Percentiles rank a stretch among this genome's conserved stretches.
Evolutionary conservation across 805 yeast genomes (phyloP).

Genomic region (Teunomyces kruisii): DNA sequence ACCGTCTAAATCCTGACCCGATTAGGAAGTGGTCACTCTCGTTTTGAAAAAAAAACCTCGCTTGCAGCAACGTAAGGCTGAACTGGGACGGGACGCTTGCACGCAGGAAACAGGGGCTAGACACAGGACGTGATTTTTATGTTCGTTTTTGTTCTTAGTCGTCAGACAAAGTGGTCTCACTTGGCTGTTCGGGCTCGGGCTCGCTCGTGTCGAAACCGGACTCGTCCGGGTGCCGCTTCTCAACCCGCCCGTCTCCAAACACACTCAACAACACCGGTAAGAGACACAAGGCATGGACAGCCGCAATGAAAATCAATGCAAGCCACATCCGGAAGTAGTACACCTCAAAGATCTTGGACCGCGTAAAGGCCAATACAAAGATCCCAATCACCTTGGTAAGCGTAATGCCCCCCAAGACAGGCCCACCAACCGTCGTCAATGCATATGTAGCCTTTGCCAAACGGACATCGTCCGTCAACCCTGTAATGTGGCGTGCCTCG

Average conservation of each 20-base stretch:
- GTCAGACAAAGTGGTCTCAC: too few relatives aligned
- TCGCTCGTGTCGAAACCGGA: too few relatives aligned
- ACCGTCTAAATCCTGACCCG: neutral
- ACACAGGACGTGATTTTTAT: too few relatives aligned
- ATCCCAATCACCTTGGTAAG: conserved; percentile 89
- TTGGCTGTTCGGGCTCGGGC: too few relatives aligned
- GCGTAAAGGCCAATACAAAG: conserved; percentile 78
- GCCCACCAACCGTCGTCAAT: conserved; percentile 77
- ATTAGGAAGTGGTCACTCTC: neutral
- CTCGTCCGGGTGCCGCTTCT: too few relatives aligned
- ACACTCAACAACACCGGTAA: conserved; percentile 64
- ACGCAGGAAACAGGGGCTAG: too few relatives aligned
- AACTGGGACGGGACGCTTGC: neutral
- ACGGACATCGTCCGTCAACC: conserved; percentile 6
- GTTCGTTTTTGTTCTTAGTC: too few relatives aligned
- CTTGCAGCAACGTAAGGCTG: neutral
- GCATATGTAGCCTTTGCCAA: conserved; percentile 51
- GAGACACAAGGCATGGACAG: conserved; percentile 73
- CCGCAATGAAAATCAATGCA: conserved; percentile 70
- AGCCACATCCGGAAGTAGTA: conserved; percentile 97
- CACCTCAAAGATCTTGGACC: conserved; percentile 83
- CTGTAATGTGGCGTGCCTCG: neutral
- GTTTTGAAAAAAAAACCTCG: neutral
- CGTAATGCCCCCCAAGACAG: conserved; percentile 89
- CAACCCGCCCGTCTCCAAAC: neutral